Base-by-base conservation (phyloP, 805 yeast genomes). In the Ogataea pini region DNA sequence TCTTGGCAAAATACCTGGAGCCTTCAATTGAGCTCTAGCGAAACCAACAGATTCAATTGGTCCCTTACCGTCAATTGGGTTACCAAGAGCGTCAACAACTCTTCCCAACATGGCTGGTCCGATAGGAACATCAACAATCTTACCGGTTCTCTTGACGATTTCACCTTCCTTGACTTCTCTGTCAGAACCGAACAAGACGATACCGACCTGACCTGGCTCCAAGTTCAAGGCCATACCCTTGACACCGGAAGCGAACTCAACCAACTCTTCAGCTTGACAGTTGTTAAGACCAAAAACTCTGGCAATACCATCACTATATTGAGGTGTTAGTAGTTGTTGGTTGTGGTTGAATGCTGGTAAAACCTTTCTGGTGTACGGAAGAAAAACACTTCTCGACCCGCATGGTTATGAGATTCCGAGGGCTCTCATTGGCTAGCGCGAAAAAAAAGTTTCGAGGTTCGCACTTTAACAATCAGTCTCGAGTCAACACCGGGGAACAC, bases 171-270 rank as follows among this genome's bases (percentile, higher is more conserved):
- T 91, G 75, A 94, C 98, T 64, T 85, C 83, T 76, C 96, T 85
- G 77, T 94, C 99, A 61, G 98, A 91, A 81, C 99, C 99, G 82
- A 94, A 94, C 77, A 94, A 81, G 79, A 94, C 99, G 72, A 94
- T 85, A 89, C 99, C 99, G 73, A 94, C 99, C 79, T 94, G 98
- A 77, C 96, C 97, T 68, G 98, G 96, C 80, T 94, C 99, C 85
- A 94, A 88, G 85, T 94, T 94, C 73, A 94, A 84, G 71, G 99
- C 98, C 99, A 94, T 94, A 86, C 99, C 99, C 79, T 91, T 89
- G 68, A 92, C 98, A 82, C 99, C 99, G 54, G 99, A 89, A 55
- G 97, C 81, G 81, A 94, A 95, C 80, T 94, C 99, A 69, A 94
- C 97, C 75, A 94, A 84, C 81, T 94, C 99, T 82, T 94, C 99